Base-by-base conservation (phyloP, 2,329 filamentous ascomycete genomes). In the Colletotrichum melonis region DNA sequence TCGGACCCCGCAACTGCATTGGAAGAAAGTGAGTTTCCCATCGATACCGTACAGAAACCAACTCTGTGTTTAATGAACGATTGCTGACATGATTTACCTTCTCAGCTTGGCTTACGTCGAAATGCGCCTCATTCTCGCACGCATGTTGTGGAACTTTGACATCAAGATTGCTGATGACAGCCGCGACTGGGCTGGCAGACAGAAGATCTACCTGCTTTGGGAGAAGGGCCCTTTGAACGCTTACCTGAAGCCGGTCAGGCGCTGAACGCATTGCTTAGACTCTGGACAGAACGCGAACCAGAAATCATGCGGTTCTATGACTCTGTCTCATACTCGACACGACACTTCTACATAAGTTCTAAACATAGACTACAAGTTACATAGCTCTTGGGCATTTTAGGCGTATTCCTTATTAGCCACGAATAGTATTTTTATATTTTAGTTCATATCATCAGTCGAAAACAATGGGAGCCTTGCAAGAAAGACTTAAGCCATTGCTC, bases 1-100 rank as follows among this genome's bases (percentile, higher is more conserved):
- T 85, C 2, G 87, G 88, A 0, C 84, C 87, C 6, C 79, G 87
- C 1, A 87, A 88, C 59, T 89, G 87, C 73, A 81, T 89, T 32
- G 87, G 87, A 1, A 81, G 81, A 72, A 88, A 88, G 85, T 86
- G 79, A 78, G 85, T 80, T 2, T 5, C 9, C 8, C n/a, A 76
- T 42, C 5, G 35, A 16, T 38, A 14, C 16, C 35, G 5, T 38
- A 5, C 35, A 14, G 8, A n/a, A 11, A 0, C 1, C 2, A 11
- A 14, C 9, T 4, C 14, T 4, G n/a, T 4, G 5, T 24, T 57
- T 30, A 3, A 19, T 14, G 26, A 5, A 42, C 0, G 35, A 42
- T 26, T 38, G 11, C 63, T 64, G 32, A 72, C 38, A 19, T 42
- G 22, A 4, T 5, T 12, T 52, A 26, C 26, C 9, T 22, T 5